Evolutionary conservation across 129 eudicot genomes (phyloP).

Genomic region (Scalesia atractyloides): DNA sequence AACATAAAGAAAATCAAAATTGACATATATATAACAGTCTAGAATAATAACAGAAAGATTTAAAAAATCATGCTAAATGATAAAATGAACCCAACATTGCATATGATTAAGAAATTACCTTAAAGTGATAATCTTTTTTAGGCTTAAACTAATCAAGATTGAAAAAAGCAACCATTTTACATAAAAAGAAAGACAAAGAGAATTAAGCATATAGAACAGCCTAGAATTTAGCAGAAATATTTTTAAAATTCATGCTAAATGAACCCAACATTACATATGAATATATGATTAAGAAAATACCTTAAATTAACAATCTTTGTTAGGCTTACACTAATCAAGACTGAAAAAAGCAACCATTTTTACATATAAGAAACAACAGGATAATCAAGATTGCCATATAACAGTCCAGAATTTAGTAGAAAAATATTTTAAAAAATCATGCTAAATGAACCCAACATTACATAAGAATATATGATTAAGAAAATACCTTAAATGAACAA

Average conservation of each 20-base stretch:
- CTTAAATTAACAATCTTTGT: constrained; percentile 20
- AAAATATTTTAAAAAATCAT: constrained; percentile 15
- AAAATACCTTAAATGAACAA: constrained; percentile 30
- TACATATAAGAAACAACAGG: constrained; percentile 1
- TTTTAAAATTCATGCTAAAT: constrained; percentile 22
- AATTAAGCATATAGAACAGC: too few relatives aligned
- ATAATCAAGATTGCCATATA: too few relatives aligned
- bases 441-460: constrained; percentile 24
- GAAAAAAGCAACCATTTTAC: constrained; percentile 15
- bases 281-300: constrained; percentile 33
- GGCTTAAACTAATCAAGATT: constrained; percentile 31
- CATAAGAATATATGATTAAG: constrained; percentile 17
- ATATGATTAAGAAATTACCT: constrained; percentile 36
- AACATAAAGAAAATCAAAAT: neutral
- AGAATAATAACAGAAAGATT: constrained; percentile 25
- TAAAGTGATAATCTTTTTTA: constrained; percentile 20
- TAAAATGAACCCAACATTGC: constrained; percentile 24
- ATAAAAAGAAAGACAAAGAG: constrained; percentile 1
- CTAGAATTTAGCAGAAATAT: neutral
- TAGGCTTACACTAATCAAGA: constrained; percentile 33
- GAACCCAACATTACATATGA: constrained; percentile 20
- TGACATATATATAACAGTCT: constrained; percentile 13
- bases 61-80: constrained; percentile 20
- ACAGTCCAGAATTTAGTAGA: neutral
- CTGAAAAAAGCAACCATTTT: constrained; percentile 14